Evolutionary conservation across 768 basidiomycete genomes (phyloP).

Genomic region (Mycena metata): DNA sequence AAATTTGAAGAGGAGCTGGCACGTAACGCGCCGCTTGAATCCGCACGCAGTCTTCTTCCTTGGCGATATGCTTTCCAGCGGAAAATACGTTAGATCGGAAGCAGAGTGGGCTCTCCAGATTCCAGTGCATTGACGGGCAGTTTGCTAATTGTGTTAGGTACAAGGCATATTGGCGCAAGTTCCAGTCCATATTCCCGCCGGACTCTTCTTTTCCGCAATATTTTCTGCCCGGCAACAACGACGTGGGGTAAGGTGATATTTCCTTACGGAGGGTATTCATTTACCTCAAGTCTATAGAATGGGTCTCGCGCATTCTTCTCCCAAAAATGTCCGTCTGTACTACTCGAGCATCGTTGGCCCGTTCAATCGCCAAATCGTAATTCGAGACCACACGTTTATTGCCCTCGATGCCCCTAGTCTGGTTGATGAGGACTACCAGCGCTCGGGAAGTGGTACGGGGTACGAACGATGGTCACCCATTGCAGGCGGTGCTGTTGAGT

Average conservation of each 20-base stretch:
- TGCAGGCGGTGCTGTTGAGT: slow-evolving; percentile 68
- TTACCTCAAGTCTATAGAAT: slow-evolving; percentile 55
- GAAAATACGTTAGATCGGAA: slow-evolving; percentile 65
- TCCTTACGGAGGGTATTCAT: neutral
- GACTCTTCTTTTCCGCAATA: too few species aligned
- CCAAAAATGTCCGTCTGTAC: slow-evolving; percentile 67
- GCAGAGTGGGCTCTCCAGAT: slow-evolving; percentile 43
- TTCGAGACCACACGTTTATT: slow-evolving; percentile 82
- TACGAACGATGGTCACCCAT: slow-evolving; percentile 72
- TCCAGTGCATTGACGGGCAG: slow-evolving; percentile 3
- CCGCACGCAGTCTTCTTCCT: slow-evolving; percentile 66
- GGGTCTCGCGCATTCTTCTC: slow-evolving; percentile 65
- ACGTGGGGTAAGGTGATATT: neutral
- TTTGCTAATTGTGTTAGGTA: slow-evolving; percentile 61
- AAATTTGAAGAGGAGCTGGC: slow-evolving; percentile 81
- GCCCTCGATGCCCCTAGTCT: slow-evolving; percentile 83
- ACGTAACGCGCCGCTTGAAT: slow-evolving; percentile 65
- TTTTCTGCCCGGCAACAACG: too few species aligned
- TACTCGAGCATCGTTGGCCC: slow-evolving; percentile 77
- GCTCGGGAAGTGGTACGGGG: slow-evolving; percentile 60
- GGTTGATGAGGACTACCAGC: slow-evolving; percentile 85
- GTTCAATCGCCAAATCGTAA: slow-evolving; percentile 69
- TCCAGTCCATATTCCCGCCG: slow-evolving; percentile 48
- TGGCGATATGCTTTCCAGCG: slow-evolving; percentile 37
- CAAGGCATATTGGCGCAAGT: slow-evolving; percentile 67